Evolutionary conservation across 148 eudicot species (phyloP).

Genomic region (Drosera capensis): DNA sequence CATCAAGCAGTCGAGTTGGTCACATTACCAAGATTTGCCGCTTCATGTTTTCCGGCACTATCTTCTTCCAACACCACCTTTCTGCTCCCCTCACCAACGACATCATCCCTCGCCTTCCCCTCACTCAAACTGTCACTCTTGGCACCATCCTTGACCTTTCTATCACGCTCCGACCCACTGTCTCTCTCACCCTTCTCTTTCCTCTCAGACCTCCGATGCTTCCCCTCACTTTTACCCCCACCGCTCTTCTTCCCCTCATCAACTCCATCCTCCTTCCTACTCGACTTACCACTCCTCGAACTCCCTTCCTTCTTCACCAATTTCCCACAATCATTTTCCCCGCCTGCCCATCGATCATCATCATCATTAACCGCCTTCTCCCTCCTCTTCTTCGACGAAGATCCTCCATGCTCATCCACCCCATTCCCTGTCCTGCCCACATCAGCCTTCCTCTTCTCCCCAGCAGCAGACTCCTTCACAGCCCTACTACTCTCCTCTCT

Average conservation of each 20-base stretch:
- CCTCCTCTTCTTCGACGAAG: slow-evolving; percentile 43
- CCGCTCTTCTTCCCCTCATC: slow-evolving; percentile 45
- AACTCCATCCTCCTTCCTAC: slow-evolving; percentile 42
- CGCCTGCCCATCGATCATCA: slow-evolving; percentile 67
- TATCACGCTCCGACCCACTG: slow-evolving; percentile 36
- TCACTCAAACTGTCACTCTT: slow-evolving; percentile 23
- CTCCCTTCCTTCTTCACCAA: slow-evolving; percentile 21
- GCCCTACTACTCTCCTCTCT: slow-evolving; percentile 42
- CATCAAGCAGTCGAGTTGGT: no score
- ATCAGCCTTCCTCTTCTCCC: slow-evolving; percentile 55
- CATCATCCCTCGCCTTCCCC: slow-evolving; percentile 13
- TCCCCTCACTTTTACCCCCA: slow-evolving; percentile 40
- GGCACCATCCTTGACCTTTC: slow-evolving; percentile 27
- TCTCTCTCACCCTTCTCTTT: slow-evolving; percentile 72
- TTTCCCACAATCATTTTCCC: slow-evolving; percentile 22
- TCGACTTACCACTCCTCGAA: slow-evolving; percentile 35
- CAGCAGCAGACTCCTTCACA: slow-evolving; percentile 36
- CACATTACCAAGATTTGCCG: slow-evolving; percentile 67
- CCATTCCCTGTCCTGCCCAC: slow-evolving; percentile 23
- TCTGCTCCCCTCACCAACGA: slow-evolving; percentile 25
- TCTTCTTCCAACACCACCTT: slow-evolving; percentile 34
- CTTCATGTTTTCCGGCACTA: slow-evolving; percentile 29
- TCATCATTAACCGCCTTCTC: slow-evolving; percentile 50
- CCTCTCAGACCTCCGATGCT: slow-evolving; percentile 61
- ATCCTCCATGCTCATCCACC: slow-evolving; percentile 35